A percentile compares a stretch with the other conserved stretches of the same genome.
These are phyloP conservation scores for Gossypium rotundifolium DNA, from an alignment of 345 rosid genomes.

Conservation along the genomic window DNA sequence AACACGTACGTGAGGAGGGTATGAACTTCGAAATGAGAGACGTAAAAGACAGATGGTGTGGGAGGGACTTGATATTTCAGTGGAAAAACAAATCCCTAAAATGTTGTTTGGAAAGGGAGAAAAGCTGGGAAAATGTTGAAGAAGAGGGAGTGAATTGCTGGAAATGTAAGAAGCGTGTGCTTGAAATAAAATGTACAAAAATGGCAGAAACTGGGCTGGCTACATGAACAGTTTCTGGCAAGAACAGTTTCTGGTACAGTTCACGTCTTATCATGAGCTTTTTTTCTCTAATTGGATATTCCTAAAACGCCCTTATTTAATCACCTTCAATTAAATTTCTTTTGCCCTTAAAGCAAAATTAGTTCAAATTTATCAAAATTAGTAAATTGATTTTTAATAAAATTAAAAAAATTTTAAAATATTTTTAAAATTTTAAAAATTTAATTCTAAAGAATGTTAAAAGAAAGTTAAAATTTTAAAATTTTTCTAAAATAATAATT, in stretches of 20 bases:
- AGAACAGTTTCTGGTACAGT: background rate
- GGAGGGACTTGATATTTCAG: background rate
- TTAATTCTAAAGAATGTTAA: too few relatives aligned
- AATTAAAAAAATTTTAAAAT: too few relatives aligned
- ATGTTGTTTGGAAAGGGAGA: constrained; percentile 6
- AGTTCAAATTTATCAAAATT: too few relatives aligned
- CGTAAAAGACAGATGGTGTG: background rate
- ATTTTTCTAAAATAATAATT: too few relatives aligned
- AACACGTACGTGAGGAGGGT: background rate
- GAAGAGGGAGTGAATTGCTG: background rate
- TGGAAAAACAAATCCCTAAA: background rate
- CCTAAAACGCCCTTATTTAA: too few relatives aligned
- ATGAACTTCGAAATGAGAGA: background rate
- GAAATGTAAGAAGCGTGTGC: background rate
- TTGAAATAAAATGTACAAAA: background rate
- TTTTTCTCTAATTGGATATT: background rate
- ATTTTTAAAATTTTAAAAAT: too few relatives aligned
- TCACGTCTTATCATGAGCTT: background rate
- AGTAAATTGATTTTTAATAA: too few relatives aligned
- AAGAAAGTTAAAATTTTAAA: too few relatives aligned
- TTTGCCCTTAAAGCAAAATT: too few relatives aligned
- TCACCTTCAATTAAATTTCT: too few relatives aligned
- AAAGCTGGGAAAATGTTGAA: background rate
- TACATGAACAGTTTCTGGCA: background rate
- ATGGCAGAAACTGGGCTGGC: background rate